Percentiles rank a stretch among this genome's conserved stretches.
phyloP scores from a whole-genome alignment of 352 stramenopile genomes.

The Paralagenidium karlingii region DNA sequence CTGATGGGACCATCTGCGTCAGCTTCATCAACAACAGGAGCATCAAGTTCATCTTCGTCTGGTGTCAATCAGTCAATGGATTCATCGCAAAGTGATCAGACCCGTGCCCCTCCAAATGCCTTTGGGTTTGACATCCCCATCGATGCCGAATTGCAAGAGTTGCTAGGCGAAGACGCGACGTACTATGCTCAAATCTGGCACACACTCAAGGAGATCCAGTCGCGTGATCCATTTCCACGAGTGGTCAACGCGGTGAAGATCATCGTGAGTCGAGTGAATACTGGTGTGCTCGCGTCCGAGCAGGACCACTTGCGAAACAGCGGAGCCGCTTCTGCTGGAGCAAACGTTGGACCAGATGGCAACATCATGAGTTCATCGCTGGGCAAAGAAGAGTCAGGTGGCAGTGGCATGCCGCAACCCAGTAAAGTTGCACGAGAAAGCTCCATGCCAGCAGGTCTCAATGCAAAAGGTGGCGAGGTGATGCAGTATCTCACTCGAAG shows the following conservation, averaged over 20 bases:
- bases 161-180: conserved; percentile 47
- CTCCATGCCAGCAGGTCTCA: background rate
- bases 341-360: background rate
- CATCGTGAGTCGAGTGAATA: conserved; percentile 53
- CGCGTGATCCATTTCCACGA: conserved; percentile 76
- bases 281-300: conserved; percentile 33
- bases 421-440: too few species aligned
- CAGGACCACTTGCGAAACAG: conserved; percentile 23
- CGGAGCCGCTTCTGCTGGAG: background rate
- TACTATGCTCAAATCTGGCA: conserved; percentile 83
- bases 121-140: too few species aligned
- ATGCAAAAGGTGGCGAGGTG: background rate
- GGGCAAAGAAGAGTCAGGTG: background rate
- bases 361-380: background rate
- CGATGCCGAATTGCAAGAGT: conserved; percentile 21
- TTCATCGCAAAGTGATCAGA: too few species aligned
- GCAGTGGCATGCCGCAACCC: too few species aligned
- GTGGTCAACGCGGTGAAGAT: conserved; percentile 46
- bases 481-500: background rate
- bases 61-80: background rate
- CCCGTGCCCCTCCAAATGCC: too few species aligned
- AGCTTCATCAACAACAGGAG: background rate
- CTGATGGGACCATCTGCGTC: background rate
- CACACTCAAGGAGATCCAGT: conserved; percentile 70
- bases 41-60: too few species aligned